phyloP scores from a whole-genome alignment of 345 rosid species.

The Sisymbrium irio region DNA sequence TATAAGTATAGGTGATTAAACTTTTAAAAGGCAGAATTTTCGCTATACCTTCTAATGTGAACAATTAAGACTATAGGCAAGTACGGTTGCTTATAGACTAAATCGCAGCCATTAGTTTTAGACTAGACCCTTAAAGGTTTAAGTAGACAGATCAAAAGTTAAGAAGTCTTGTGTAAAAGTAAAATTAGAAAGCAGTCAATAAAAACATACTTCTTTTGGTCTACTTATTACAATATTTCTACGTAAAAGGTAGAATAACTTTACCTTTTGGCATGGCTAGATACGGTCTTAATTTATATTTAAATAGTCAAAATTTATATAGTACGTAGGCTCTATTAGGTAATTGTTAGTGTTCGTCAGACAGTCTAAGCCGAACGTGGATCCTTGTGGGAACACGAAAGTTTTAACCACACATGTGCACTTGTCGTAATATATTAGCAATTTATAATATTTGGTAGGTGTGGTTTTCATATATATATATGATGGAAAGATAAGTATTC shows the following conservation, averaged over 20 bases:
- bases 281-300: not conserved
- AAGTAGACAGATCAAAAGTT: not conserved
- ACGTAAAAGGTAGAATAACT: not conserved
- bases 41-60: not conserved
- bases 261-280: not conserved
- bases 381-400: not conserved
- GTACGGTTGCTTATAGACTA: slow-evolving; percentile 1
- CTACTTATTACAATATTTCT: not conserved
- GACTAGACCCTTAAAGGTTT: not conserved
- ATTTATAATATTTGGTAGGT: too few species aligned
- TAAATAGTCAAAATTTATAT: not conserved
- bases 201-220: not conserved
- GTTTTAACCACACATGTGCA: not conserved
- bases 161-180: not conserved
- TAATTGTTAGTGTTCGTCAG: not conserved
- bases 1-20: not conserved
- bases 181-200: not conserved
- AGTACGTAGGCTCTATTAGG: not conserved
- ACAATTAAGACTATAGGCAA: not conserved
- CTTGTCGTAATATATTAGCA: not conserved
- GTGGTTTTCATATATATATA: too few species aligned
- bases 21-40: not conserved
- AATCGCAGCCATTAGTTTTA: not conserved
- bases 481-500: too few species aligned
- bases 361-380: slow-evolving; percentile 7